Evolutionary conservation across 805 yeast species (phyloP), one percentile per base, ranked within the genome.

Genomic region (Hanseniaspora guilliermondii): DNA sequence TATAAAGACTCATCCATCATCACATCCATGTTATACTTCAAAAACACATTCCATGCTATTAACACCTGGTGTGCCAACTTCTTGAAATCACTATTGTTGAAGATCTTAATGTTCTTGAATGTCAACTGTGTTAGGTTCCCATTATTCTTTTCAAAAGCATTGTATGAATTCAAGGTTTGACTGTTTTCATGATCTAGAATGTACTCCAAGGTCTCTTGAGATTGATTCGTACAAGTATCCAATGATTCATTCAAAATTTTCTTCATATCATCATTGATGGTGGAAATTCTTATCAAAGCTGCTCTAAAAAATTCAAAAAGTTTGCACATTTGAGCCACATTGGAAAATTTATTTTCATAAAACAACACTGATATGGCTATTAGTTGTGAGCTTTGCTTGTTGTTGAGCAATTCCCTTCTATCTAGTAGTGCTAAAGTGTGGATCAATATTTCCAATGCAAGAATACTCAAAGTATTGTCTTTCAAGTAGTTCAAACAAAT

Each of bases 401-500:
- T 44, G 14, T 14, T 42, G 5, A 44, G 12, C 35, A n/a, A 12
- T 21, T 30, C 17, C 4, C 4, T 27, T 3, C 8, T 27, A 9
- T 44, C 47, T n/a, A 25, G n/a, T 12, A 27, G 21, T 17, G 27
- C 39, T 8, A 50, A 17, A 12, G 39, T 30, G 14, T 50, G 25
- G 1, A 17, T 44, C 30, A 50, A 24, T 39, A 50, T 19, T 2
- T 41, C 39, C n/a, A 50, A 33, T 19, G 42, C 45, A 6, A 50
- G 36, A 24, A 35, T 21, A 27, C 47, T 24, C 3, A 44, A 19
- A 17, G 30, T 42, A 16, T 9, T 44, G 30, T 50, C 54, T 27
- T 50, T 50, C n/a, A 50, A 35, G 21, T 24, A 42, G n/a, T 50
- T 44, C 32, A 50, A 37, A 36, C 48, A 50, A 16, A 50, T 21